Conservation (phyloP, 1,284 basidiomycete species). For the Stereum hirsutum region DNA sequence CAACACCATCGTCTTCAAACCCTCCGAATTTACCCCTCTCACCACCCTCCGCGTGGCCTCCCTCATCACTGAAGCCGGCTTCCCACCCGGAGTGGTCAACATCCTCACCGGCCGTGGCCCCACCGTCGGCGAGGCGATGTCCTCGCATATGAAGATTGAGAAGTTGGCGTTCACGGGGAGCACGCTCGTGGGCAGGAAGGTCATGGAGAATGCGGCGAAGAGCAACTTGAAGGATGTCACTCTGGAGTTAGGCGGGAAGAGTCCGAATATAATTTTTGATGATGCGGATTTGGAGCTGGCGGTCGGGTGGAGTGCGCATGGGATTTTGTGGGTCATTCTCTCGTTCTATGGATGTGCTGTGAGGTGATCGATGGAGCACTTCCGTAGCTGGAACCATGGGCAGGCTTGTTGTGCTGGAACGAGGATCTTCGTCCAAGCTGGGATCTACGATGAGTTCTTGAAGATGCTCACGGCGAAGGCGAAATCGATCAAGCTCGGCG, state of each 20-base stretch:
- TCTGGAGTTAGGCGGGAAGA: slow-evolving; percentile 91
- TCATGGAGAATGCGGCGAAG: slow-evolving; percentile 78
- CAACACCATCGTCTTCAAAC: slow-evolving; percentile 79
- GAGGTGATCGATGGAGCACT: not conserved
- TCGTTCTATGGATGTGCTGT: not conserved
- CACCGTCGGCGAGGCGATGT: slow-evolving; percentile 58
- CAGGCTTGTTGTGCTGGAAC: slow-evolving; percentile 84
- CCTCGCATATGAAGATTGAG: slow-evolving; percentile 55
- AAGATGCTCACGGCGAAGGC: slow-evolving; percentile 49
- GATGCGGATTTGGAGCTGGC: slow-evolving; percentile 74
- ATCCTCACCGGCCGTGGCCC: slow-evolving; percentile 57
- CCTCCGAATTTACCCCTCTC: slow-evolving; percentile 87
- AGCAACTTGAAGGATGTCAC: slow-evolving; percentile 86
- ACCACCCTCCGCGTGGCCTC: slow-evolving; percentile 55
- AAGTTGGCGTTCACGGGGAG: slow-evolving; percentile 73
- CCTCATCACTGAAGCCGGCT: slow-evolving; percentile 44
- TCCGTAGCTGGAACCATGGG: slow-evolving; percentile 63
- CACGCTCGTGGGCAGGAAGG: slow-evolving; percentile 76
- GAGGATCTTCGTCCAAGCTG: slow-evolving; percentile 77
- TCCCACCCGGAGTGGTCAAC: slow-evolving; percentile 70
- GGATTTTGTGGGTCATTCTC: slow-evolving; percentile 53
- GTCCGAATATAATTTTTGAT: slow-evolving; percentile 70
- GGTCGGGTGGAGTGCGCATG: slow-evolving; percentile 74
- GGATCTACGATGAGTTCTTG: slow-evolving; percentile 77
- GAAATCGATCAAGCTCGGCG: slow-evolving; percentile 56